Evolutionary conservation across 176 grass and related monocot species (phyloP).

Genomic region (Hordeum marinum): DNA sequence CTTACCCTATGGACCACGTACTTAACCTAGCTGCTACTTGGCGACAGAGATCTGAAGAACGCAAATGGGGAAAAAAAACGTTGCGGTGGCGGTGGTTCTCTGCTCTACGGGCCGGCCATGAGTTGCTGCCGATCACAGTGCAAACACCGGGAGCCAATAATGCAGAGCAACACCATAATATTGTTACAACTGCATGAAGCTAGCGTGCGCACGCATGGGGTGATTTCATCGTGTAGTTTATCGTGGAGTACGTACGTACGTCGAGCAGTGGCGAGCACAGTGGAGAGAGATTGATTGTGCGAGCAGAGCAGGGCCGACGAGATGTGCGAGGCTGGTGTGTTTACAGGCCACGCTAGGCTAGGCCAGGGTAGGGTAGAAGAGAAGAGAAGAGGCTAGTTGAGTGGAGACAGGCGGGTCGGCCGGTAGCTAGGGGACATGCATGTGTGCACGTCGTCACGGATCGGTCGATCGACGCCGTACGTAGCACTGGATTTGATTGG

Average conservation of each 20-base stretch:
- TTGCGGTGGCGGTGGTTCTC: too few species aligned
- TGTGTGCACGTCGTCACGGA: neutral
- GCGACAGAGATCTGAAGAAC: too few species aligned
- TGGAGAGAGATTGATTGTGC: neutral
- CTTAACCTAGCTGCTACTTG: too few species aligned
- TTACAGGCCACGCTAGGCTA: neutral
- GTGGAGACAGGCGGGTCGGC: neutral
- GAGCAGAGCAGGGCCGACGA: neutral
- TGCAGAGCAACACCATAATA: neutral
- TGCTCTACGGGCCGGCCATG: too few species aligned
- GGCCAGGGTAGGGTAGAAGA: too few species aligned
- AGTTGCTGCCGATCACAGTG: constrained; percentile 18
- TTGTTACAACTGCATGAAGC: too few species aligned
- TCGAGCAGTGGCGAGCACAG: neutral
- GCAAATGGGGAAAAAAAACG: too few species aligned
- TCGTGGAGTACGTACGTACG: neutral
- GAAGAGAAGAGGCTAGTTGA: neutral
- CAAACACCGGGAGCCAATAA: neutral
- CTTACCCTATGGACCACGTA: too few species aligned
- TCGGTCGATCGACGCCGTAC: too few species aligned
- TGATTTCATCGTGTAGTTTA: neutral
- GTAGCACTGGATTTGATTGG: neutral
- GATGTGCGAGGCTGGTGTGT: neutral
- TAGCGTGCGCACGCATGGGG: neutral
- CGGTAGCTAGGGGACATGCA: neutral